Conservation (phyloP, 2,329 filamentous ascomycete species). For the Bertia moriformis region DNA sequence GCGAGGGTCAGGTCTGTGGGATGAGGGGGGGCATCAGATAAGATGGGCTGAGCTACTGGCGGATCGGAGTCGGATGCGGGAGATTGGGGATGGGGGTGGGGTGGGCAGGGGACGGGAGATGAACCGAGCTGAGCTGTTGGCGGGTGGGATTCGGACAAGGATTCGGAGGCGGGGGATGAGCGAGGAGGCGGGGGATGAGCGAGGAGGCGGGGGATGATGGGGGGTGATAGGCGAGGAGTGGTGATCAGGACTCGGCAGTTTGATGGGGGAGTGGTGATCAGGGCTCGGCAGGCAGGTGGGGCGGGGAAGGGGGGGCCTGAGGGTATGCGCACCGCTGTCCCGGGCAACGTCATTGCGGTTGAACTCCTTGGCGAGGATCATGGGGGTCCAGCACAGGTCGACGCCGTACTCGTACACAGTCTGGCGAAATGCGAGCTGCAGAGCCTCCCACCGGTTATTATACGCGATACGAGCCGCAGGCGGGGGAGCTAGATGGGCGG, state of each 20-base stretch:
- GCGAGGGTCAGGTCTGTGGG: slow-evolving; percentile 47
- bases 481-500: background rate
- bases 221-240: background rate
- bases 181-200: background rate
- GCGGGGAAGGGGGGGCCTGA: no score
- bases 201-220: no score
- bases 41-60: no score
- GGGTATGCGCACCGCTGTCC: slow-evolving; percentile 34
- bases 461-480: background rate
- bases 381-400: slow-evolving; percentile 58
- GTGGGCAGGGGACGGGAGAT: no score
- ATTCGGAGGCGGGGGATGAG: no score
- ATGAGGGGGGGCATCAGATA: slow-evolving; percentile 7
- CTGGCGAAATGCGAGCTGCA: slow-evolving; percentile 56
- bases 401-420: slow-evolving; percentile 49
- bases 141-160: no score
- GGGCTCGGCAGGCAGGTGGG: slow-evolving; percentile 4
- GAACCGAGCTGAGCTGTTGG: no score
- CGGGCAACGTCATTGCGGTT: slow-evolving; percentile 44
- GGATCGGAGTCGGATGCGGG: slow-evolving; percentile 6
- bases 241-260: background rate
- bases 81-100: no score
- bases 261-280: background rate
- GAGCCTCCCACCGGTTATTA: no score
- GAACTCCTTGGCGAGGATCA: slow-evolving; percentile 58